These are phyloP conservation scores for Arxiozyma heterogenica DNA, from an alignment of 1,139 yeast species.

Conservation along the genomic window DNA sequence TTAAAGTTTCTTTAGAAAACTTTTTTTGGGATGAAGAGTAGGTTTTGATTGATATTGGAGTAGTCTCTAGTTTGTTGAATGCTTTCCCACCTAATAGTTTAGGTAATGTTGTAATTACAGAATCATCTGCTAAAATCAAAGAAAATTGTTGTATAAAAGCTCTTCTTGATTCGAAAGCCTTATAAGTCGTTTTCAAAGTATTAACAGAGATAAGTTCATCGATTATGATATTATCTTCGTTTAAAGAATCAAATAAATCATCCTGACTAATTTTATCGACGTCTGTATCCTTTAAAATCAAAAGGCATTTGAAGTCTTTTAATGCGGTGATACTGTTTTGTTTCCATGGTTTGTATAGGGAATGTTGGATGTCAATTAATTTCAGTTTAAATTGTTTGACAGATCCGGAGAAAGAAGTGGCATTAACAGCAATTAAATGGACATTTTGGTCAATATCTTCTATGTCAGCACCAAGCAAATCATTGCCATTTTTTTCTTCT, in stretches of 20 bases:
- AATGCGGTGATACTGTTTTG: slow-evolving; percentile 30
- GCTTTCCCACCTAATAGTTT: slow-evolving; percentile 77
- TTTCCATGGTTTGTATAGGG: slow-evolving; percentile 28
- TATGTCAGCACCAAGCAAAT: slow-evolving; percentile 37
- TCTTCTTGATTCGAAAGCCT: slow-evolving; percentile 63
- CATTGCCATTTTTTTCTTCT: slow-evolving; percentile 28
- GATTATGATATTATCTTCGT: slow-evolving; percentile 37
- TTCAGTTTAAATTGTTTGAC: slow-evolving; percentile 69
- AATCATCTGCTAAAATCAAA: slow-evolving; percentile 75
- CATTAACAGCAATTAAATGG: slow-evolving; percentile 40
- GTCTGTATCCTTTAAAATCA: slow-evolving; percentile 44
- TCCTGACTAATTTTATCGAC: slow-evolving; percentile 34
- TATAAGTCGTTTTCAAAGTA: slow-evolving; percentile 57
- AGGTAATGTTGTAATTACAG: slow-evolving; percentile 71
- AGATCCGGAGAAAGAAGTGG: slow-evolving; percentile 49
- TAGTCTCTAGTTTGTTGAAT: slow-evolving; percentile 54
- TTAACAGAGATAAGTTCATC: slow-evolving; percentile 40
- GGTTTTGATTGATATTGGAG: slow-evolving; percentile 61
- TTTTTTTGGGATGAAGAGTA: slow-evolving; percentile 27
- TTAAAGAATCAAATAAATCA: slow-evolving; percentile 48
- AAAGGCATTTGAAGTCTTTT: slow-evolving; percentile 51
- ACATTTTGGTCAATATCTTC: slow-evolving; percentile 43
- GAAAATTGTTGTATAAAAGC: slow-evolving; percentile 54
- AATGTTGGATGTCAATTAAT: slow-evolving; percentile 36
- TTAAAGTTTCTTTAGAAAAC: slow-evolving; percentile 48